Conservation (phyloP, 2,329 filamentous ascomycete genomes). For the Alternaria sp. region DNA sequence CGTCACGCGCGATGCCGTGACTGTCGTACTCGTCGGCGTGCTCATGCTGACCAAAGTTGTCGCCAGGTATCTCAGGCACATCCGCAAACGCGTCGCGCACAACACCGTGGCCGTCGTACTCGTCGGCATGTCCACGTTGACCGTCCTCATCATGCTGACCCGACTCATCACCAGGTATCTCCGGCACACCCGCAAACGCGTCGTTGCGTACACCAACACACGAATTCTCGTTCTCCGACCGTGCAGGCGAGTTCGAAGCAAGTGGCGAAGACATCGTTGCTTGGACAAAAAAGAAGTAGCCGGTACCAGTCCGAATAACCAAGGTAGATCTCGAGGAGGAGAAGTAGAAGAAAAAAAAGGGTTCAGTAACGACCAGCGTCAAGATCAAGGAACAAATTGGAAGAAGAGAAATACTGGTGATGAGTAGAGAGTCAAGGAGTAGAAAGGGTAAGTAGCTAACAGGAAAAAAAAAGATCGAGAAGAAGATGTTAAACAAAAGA, state of each 20-base stretch:
- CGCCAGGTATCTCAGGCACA: background rate
- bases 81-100: background rate
- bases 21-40: background rate
- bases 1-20: background rate
- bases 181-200: background rate
- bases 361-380: conserved; percentile 18
- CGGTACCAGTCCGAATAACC: conserved; percentile 2
- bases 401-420: conserved; percentile 1
- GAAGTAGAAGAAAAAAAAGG: background rate
- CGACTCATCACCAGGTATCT: background rate
- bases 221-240: background rate
- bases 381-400: background rate
- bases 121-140: background rate
- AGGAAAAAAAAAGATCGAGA: background rate
- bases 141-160: background rate
- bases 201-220: background rate
- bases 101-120: background rate
- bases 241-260: background rate
- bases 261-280: conserved; percentile 1
- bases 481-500: conserved; percentile 3
- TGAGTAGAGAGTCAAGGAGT: background rate
- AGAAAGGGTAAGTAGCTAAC: background rate
- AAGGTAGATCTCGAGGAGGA: background rate
- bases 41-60: background rate
- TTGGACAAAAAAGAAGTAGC: background rate